phyloP scores from a whole-genome alignment of 352 stramenopile species.

The Phytophthora chlamydospora region DNA sequence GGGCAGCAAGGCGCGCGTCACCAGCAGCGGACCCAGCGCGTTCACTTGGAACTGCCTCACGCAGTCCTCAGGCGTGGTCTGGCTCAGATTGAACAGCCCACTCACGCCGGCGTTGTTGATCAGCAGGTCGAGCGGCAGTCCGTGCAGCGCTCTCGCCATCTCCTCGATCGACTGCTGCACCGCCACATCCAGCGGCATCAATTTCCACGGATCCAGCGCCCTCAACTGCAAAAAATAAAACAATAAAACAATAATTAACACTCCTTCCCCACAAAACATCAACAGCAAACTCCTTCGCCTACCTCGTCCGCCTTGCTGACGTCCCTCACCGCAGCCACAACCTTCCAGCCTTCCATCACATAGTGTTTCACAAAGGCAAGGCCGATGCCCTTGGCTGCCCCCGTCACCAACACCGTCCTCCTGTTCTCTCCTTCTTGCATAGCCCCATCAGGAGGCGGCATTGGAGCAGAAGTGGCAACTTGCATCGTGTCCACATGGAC shows the following conservation, averaged over 20 bases:
- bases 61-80: slow-evolving; percentile 46
- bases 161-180: slow-evolving; percentile 42
- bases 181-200: slow-evolving; percentile 33
- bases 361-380: slow-evolving; percentile 53
- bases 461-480: not conserved
- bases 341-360: slow-evolving; percentile 50
- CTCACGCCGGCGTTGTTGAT: slow-evolving; percentile 68
- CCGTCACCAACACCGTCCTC: slow-evolving; percentile 59
- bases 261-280: slow-evolving; percentile 13
- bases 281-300: not conserved
- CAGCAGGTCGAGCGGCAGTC: slow-evolving; percentile 55
- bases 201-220: slow-evolving; percentile 17
- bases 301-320: slow-evolving; percentile 31
- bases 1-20: slow-evolving; percentile 50
- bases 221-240: slow-evolving; percentile 26
- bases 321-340: slow-evolving; percentile 48
- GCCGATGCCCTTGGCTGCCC: slow-evolving; percentile 47
- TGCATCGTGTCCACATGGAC: slow-evolving; percentile 1
- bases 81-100: slow-evolving; percentile 29
- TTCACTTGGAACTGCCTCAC: slow-evolving; percentile 70
- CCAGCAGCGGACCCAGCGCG: slow-evolving; percentile 55
- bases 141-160: slow-evolving; percentile 38
- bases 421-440: not conserved
- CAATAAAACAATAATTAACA: not conserved
- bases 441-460: not conserved